These are phyloP conservation scores for Komagataella ulmi DNA, from an alignment of 805 yeast species.

Conservation along the genomic window DNA sequence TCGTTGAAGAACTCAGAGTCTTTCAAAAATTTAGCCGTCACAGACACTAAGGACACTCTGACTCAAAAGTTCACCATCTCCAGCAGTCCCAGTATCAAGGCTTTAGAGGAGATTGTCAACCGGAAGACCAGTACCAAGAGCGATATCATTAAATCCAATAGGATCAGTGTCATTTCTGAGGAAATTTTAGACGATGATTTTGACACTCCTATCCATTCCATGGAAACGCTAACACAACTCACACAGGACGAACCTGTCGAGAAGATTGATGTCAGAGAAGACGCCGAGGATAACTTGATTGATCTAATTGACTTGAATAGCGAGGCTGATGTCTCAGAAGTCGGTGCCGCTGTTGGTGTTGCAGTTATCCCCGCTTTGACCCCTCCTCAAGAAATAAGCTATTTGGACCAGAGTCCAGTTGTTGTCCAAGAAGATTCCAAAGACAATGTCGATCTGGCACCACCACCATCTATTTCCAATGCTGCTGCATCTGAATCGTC, in stretches of 20 bases:
- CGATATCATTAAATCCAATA: neutral
- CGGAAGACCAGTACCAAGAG: slow-evolving; percentile 9
- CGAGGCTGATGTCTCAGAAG: slow-evolving; percentile 8
- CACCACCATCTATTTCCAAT: neutral
- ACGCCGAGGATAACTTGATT: neutral
- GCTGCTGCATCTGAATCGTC: neutral
- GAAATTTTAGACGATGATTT: neutral
- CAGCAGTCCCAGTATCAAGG: slow-evolving; percentile 22
- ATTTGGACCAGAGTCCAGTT: neutral
- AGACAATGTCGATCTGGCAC: neutral
- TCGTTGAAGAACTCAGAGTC: neutral
- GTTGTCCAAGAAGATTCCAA: neutral
- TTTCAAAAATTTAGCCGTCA: neutral
- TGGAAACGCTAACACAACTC: neutral
- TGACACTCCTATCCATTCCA: neutral
- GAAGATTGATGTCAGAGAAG: neutral
- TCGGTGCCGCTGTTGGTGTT: slow-evolving; percentile 1
- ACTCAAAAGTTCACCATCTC: slow-evolving; percentile 17
- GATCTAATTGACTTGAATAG: slow-evolving; percentile 7
- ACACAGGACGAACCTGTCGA: neutral
- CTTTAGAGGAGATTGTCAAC: slow-evolving; percentile 17
- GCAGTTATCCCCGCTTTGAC: neutral
- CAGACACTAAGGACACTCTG: slow-evolving; percentile 13
- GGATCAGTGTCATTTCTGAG: slow-evolving; percentile 1
- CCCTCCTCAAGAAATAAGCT: neutral